Base-by-base conservation (phyloP, 2,329 filamentous ascomycete genomes). In the Diaporthe citri region DNA sequence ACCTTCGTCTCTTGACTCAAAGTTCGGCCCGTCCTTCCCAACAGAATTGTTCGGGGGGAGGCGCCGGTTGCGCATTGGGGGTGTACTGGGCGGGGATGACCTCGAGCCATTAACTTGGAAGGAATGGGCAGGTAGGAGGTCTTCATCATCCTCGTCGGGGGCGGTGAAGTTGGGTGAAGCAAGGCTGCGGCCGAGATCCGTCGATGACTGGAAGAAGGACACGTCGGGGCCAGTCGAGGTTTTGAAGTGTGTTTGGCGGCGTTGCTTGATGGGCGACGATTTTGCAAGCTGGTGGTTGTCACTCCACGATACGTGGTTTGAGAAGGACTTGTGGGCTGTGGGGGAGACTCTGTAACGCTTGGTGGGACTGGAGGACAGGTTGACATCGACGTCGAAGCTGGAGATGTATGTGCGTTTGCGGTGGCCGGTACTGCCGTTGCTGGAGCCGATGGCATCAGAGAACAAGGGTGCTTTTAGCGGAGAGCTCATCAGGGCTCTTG, bases 201-300 rank as follows among this genome's bases (percentile, higher is more conserved):
- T 91, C 67, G 91, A 89, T 76, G 93, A 91, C 39, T 92, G 92
- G 82, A 95, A 95, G 82, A 97, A 96, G 67, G 95, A 95, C 55
- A 96, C 88, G 77, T 93, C 91, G 1, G 94, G 93, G 6, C 93
- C 91, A 70, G 90, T 90, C 22, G 91, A 90, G 28, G 91, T 93
- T 60, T 92, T 93, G 79, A 96, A 96, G 83, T 93, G 92, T 79
- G 92, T 89, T 80, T 94, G 92, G 80, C 93, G 92, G 79, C 91
- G 91, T 78, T 92, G 90, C 85, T 96, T 94, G 80, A 95, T 92
- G 34, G 96, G 96, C 6, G 96, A 98, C 6, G 95, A 98, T 82
- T 97, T 93, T 25, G 95, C 91, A 75, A 97, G 87, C 80, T 93
- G 92, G 81, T 95, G 92, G 75, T 88, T 89, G 80, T 91, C 92